phyloP scores from a whole-genome alignment of 139 green algal species.

The Nannochloris sp. region DNA sequence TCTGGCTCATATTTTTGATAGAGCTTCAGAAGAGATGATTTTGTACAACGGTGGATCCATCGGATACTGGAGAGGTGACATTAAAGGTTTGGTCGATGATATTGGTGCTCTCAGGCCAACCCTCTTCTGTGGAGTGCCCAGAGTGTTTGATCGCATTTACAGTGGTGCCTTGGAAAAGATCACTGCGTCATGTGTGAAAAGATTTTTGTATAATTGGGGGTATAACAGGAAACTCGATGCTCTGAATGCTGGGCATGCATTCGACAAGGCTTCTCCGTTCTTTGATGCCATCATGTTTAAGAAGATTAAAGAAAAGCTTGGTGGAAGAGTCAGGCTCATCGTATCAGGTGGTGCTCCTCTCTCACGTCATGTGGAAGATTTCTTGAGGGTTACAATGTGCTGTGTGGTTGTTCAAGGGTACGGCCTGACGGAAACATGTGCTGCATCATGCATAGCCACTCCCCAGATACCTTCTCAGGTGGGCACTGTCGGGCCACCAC shows the following conservation, averaged over 20 bases:
- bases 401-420: conserved; percentile 66
- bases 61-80: conserved; percentile 73
- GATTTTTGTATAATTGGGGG: conserved; percentile 69
- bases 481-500: conserved; percentile 73
- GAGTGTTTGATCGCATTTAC: conserved; percentile 96
- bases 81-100: conserved; percentile 55
- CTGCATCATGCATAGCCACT: conserved; percentile 59
- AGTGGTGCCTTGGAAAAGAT: conserved; percentile 50
- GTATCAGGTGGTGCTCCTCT: conserved; percentile 58
- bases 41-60: conserved; percentile 60
- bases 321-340: conserved; percentile 40
- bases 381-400: conserved; percentile 45
- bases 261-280: conserved; percentile 52
- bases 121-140: conserved; percentile 86
- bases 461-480: conserved; percentile 38
- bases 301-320: conserved; percentile 54
- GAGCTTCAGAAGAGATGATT: conserved; percentile 66
- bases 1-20: conserved; percentile 89
- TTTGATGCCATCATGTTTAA: conserved; percentile 63
- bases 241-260: conserved; percentile 42
- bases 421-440: conserved; percentile 83
- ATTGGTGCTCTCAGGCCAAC: conserved; percentile 71
- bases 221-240: conserved; percentile 64
- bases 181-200: conserved; percentile 41
- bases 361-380: conserved; percentile 50